Conservation (phyloP, 441 rosid genomes). For the Bruguiera hainesii region DNA sequence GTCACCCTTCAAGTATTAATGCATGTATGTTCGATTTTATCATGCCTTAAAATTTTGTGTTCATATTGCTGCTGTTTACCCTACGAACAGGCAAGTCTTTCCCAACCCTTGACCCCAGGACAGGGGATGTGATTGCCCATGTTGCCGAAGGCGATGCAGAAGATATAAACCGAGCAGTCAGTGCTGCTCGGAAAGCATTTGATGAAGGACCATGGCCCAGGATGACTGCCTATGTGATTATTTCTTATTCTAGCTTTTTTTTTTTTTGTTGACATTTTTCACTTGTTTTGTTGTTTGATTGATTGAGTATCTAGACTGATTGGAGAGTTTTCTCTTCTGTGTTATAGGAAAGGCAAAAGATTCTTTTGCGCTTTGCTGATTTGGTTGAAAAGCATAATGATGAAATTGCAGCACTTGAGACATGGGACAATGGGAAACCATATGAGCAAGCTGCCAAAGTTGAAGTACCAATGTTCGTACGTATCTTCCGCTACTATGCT, state of each 20-base stretch:
- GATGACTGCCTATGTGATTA: conserved; percentile 57
- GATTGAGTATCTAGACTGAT: background rate
- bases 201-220: conserved; percentile 83
- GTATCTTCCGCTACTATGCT: conserved; percentile 80
- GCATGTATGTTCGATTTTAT: background rate
- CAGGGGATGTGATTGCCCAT: conserved; percentile 57
- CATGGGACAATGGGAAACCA: conserved; percentile 94
- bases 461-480: conserved; percentile 67
- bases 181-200: conserved; percentile 73
- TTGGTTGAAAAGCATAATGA: conserved; percentile 82
- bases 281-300: background rate
- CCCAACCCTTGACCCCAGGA: conserved; percentile 60
- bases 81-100: conserved; percentile 51
- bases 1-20: too few species aligned
- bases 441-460: conserved; percentile 54
- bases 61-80: background rate
- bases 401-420: conserved; percentile 74
- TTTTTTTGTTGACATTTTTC: background rate
- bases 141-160: conserved; percentile 73
- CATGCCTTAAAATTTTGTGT: background rate
- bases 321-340: conserved; percentile 1
- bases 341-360: conserved; percentile 75
- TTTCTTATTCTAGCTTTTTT: background rate
- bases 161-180: conserved; percentile 65
- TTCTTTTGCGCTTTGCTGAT: conserved; percentile 72